A percentile compares a stretch with the other conserved stretches of the same genome.
Conservation (phyloP, 1,139 yeast genomes). For the Geotrichum reessii region DNA sequence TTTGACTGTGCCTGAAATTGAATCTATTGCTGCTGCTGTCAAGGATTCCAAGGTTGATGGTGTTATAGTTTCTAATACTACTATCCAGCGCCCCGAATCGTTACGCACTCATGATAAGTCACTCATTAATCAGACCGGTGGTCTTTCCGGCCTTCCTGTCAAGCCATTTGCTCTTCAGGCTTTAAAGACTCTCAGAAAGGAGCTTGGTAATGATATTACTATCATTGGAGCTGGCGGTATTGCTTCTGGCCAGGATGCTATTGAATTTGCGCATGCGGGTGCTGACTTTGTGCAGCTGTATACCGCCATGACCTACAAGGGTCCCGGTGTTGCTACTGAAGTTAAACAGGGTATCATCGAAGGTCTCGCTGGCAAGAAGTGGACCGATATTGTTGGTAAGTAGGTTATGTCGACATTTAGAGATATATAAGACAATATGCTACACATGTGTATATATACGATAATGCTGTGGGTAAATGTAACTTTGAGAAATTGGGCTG, state of each 20-base stretch:
- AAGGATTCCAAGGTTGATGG: conserved; percentile 79
- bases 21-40: conserved; percentile 78
- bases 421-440: not conserved
- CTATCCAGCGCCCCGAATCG: conserved; percentile 66
- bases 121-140: conserved; percentile 63
- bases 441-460: not conserved
- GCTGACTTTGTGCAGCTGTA: conserved; percentile 81
- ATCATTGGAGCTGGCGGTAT: conserved; percentile 95
- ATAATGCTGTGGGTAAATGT: not conserved
- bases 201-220: conserved; percentile 68
- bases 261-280: conserved; percentile 91
- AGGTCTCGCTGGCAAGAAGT: conserved; percentile 70
- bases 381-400: conserved; percentile 48
- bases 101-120: conserved; percentile 45
- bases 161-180: conserved; percentile 75
- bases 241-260: conserved; percentile 72
- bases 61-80: conserved; percentile 86
- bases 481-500: not conserved
- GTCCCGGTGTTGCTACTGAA: conserved; percentile 80
- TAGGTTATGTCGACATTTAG: conserved; percentile 2
- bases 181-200: conserved; percentile 59
- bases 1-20: conserved; percentile 71
- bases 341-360: conserved; percentile 68
- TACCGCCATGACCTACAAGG: conserved; percentile 87
- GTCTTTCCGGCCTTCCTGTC: conserved; percentile 87